These are phyloP conservation scores for Waltiozyma sp. DNA, from an alignment of 1,139 yeast genomes.

Conservation along the genomic window DNA sequence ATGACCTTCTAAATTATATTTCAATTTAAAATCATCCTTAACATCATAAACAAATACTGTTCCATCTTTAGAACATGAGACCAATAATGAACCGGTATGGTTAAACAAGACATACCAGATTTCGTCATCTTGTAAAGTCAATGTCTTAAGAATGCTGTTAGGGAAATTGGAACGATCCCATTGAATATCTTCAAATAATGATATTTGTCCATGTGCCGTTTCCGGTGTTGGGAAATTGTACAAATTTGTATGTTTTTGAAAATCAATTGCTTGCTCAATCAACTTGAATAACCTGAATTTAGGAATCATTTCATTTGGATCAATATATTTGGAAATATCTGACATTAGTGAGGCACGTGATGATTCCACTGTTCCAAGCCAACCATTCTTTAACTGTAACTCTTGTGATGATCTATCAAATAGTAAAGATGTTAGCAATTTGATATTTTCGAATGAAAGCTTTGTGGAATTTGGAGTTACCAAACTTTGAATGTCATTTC, in stretches of 20 bases:
- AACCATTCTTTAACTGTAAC: constrained; percentile 18
- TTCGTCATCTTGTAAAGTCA: constrained; percentile 55
- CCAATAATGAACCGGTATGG: constrained; percentile 64
- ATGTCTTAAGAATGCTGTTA: constrained; percentile 25
- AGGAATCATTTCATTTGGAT: constrained; percentile 44
- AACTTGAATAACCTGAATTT: constrained; percentile 38
- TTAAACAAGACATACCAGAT: constrained; percentile 81
- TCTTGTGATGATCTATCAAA: constrained; percentile 23
- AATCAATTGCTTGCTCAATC: constrained; percentile 39
- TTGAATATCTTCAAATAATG: constrained; percentile 19
- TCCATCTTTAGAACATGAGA: constrained; percentile 67
- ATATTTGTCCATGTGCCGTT: constrained; percentile 12
- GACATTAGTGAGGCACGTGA: constrained; percentile 34
- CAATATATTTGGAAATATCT: constrained; percentile 33
- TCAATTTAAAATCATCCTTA: constrained; percentile 36
- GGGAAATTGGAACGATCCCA: constrained; percentile 36
- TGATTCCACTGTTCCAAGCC: constrained; percentile 27
- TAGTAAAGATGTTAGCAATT: constrained; percentile 25
- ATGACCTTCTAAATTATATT: constrained; percentile 33
- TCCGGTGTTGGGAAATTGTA: constrained; percentile 20
- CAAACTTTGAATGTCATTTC: constrained; percentile 26
- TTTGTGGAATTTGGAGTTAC: constrained; percentile 6
- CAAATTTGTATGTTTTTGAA: constrained; percentile 33
- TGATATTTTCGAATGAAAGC: constrained; percentile 14
- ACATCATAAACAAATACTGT: constrained; percentile 60